These are phyloP conservation scores for Trebouxia sp. DNA, from an alignment of 139 green algal genomes.

Conservation along the genomic window DNA sequence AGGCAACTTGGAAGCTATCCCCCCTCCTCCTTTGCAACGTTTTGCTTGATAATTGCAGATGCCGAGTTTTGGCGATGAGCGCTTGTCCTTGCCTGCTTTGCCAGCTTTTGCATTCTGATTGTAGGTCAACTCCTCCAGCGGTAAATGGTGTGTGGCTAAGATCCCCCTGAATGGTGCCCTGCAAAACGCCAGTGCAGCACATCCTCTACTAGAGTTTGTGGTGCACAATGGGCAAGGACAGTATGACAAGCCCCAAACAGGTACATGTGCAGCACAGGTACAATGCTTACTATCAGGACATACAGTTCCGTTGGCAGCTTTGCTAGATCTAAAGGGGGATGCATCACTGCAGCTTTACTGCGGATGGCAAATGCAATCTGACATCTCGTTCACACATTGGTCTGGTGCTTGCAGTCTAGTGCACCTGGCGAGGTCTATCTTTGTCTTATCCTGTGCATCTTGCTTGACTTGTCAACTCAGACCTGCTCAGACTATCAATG, in stretches of 20 bases:
- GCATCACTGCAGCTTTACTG: not conserved
- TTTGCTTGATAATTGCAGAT: not conserved
- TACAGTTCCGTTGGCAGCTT: not conserved
- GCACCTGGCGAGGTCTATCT: not conserved
- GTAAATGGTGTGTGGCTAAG: not conserved
- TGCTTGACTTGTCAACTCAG: not conserved
- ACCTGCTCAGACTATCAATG: not conserved
- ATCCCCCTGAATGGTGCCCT: not conserved
- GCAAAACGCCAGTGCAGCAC: no score
- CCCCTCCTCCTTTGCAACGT: not conserved
- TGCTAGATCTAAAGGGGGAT: not conserved
- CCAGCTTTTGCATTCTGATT: conserved; percentile 22
- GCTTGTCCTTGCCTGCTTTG: no score
- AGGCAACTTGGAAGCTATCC: not conserved
- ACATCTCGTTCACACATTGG: not conserved
- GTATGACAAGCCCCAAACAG: conserved; percentile 67
- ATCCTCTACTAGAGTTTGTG: conserved; percentile 68
- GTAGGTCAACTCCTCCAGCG: conserved; percentile 35
- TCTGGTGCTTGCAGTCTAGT: not conserved
- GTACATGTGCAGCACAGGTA: conserved; percentile 7
- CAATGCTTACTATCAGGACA: not conserved
- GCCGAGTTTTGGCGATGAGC: conserved; percentile 30
- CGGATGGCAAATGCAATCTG: not conserved
- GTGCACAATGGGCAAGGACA: conserved; percentile 42
- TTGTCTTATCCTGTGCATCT: not conserved